These are phyloP conservation scores for Penicillium ochrochloron DNA, from an alignment of 495 filamentous ascomycete species.

Conservation along the genomic window DNA sequence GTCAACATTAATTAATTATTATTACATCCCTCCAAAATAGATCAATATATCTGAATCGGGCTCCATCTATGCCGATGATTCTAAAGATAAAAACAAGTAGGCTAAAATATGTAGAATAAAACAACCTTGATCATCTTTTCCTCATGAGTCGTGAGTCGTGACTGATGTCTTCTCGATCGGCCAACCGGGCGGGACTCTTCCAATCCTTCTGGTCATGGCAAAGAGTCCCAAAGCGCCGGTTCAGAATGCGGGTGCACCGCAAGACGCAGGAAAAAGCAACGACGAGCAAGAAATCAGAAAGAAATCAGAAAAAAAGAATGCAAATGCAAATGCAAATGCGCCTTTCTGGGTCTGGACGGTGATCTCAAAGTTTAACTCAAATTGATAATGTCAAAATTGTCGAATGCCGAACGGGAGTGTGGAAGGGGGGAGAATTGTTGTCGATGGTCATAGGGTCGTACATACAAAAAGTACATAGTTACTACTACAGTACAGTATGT, in stretches of 20 bases:
- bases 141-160: neutral
- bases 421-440: neutral
- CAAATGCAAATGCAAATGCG: neutral
- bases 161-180: neutral
- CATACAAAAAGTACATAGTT: neutral
- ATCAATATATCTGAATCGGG: neutral
- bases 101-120: neutral
- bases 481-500: neutral
- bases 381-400: constrained; percentile 1
- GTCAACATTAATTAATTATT: constrained; percentile 1
- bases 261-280: constrained; percentile 13
- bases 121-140: neutral
- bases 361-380: neutral
- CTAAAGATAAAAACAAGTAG: neutral
- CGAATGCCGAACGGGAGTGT: neutral
- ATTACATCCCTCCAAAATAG: neutral
- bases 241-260: constrained; percentile 11
- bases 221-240: constrained; percentile 26
- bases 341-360: neutral
- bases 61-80: neutral
- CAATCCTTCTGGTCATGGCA: constrained; percentile 6
- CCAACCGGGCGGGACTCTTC: neutral
- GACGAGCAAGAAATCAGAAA: neutral
- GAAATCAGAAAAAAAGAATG: neutral
- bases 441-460: neutral